Conservation (phyloP, 306 rosid species). For the Vigna unguiculata region DNA sequence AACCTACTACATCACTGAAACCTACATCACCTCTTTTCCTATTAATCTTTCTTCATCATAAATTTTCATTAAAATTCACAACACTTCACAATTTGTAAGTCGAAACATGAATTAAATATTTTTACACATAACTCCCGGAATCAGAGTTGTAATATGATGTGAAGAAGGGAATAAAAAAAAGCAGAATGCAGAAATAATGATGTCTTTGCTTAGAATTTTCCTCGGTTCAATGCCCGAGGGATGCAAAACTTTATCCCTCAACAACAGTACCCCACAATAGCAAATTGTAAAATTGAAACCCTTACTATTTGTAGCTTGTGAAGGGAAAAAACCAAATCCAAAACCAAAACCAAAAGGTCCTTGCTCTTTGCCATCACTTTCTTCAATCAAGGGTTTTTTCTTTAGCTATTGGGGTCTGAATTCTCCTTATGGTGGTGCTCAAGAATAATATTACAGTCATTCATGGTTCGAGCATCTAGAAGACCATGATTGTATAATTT, state of each 20-base stretch:
- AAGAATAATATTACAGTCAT: conserved; percentile 72
- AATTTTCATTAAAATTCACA: too few relatives aligned
- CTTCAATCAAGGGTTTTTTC: conserved; percentile 6
- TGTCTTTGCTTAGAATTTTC: neutral
- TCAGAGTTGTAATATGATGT: too few relatives aligned
- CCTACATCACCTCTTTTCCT: too few relatives aligned
- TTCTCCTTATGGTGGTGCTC: conserved; percentile 57
- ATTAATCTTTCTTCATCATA: too few relatives aligned
- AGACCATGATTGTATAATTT: conserved; percentile 89
- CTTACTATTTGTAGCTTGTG: conserved; percentile 2
- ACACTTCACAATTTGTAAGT: too few relatives aligned
- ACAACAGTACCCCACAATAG: conserved; percentile 9
- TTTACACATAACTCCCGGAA: too few relatives aligned
- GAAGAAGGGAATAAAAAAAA: too few relatives aligned
- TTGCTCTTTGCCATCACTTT: conserved; percentile 7
- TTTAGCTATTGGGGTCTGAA: conserved; percentile 53
- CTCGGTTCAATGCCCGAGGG: neutral
- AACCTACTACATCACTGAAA: too few relatives aligned
- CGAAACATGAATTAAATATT: too few relatives aligned
- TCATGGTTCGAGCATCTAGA: conserved; percentile 78
- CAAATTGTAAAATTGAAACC: neutral
- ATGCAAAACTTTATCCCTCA: conserved; percentile 9
- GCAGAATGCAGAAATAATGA: neutral
- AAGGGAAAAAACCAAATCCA: conserved; percentile 17
- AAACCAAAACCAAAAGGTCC: neutral